Conservation (phyloP, 768 basidiomycete genomes). For the Russula ochroleuca region DNA sequence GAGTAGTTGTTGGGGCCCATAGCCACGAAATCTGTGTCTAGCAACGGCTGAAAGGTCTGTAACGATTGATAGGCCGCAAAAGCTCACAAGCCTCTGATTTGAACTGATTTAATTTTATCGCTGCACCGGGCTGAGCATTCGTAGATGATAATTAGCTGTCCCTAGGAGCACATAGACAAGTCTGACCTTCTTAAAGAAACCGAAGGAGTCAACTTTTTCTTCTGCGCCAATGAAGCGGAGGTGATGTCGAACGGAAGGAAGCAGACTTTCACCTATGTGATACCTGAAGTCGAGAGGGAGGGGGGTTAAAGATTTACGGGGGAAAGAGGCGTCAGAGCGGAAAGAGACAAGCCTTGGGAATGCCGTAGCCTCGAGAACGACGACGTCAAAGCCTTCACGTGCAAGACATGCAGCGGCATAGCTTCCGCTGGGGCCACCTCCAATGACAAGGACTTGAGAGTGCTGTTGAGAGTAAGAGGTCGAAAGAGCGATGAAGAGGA, state of each 20-base stretch:
- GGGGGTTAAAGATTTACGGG: not conserved
- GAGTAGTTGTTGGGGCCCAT: constrained; percentile 46
- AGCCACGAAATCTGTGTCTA: constrained; percentile 57
- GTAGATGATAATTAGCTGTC: not conserved
- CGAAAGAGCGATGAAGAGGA: not conserved
- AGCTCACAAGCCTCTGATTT: constrained; percentile 56
- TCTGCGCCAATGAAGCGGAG: constrained; percentile 50
- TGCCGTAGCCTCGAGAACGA: constrained; percentile 49
- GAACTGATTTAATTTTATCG: constrained; percentile 53
- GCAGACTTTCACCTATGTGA: constrained; percentile 47
- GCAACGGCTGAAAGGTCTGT: not conserved
- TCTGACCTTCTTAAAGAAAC: constrained; percentile 47
- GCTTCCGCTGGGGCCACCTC: constrained; percentile 57
- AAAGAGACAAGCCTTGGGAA: constrained; percentile 47
- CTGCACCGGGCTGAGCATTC: constrained; percentile 49
- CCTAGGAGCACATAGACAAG: not conserved
- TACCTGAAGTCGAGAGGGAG: constrained; percentile 34
- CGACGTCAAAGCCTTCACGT: constrained; percentile 55
- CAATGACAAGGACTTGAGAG: constrained; percentile 46
- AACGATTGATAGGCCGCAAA: not conserved
- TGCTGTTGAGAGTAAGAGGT: constrained; percentile 22
- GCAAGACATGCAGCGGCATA: constrained; percentile 54
- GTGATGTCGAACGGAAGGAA: constrained; percentile 50
- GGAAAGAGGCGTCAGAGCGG: not conserved
- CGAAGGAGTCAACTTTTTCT: constrained; percentile 39